These are phyloP conservation scores for Agaricus blazei DNA, from an alignment of 768 basidiomycete genomes.

Conservation along the genomic window DNA sequence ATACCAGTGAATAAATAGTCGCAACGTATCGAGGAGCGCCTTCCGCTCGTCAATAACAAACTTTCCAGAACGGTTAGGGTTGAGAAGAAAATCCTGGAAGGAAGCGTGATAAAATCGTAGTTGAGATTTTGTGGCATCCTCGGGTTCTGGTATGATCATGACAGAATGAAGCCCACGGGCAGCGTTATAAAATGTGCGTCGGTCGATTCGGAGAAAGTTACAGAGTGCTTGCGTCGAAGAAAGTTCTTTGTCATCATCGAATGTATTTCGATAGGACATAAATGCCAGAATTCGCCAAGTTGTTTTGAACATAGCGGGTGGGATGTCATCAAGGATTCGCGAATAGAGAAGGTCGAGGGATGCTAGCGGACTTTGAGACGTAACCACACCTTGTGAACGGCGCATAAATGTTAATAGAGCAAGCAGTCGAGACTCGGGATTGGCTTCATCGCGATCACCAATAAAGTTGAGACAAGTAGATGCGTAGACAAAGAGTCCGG, in stretches of 20 bases:
- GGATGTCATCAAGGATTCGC: neutral
- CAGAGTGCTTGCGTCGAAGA: neutral
- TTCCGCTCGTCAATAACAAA: neutral
- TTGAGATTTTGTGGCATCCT: neutral
- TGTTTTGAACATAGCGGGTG: neutral
- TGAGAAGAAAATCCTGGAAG: slow-evolving; percentile 1
- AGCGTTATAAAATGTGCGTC: neutral
- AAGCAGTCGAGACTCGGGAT: neutral
- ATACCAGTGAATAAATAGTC: neutral
- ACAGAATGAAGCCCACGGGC: neutral
- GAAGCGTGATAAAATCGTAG: neutral
- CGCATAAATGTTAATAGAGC: no score
- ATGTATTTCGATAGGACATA: neutral
- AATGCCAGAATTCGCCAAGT: neutral
- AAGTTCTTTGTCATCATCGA: no score
- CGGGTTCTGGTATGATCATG: neutral
- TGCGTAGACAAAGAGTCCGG: neutral
- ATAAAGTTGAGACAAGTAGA: neutral
- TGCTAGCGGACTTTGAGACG: neutral
- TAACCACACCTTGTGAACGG: neutral
- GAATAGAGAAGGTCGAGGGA: slow-evolving; percentile 1
- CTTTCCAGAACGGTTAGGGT: neutral
- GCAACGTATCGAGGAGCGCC: neutral
- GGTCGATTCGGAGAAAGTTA: neutral
- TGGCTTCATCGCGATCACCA: neutral